Percentiles rank a stretch among this genome's conserved stretches.
These are phyloP conservation scores for Vitellaria paradoxa DNA, from an alignment of 179 eudicot species.

Conservation along the genomic window DNA sequence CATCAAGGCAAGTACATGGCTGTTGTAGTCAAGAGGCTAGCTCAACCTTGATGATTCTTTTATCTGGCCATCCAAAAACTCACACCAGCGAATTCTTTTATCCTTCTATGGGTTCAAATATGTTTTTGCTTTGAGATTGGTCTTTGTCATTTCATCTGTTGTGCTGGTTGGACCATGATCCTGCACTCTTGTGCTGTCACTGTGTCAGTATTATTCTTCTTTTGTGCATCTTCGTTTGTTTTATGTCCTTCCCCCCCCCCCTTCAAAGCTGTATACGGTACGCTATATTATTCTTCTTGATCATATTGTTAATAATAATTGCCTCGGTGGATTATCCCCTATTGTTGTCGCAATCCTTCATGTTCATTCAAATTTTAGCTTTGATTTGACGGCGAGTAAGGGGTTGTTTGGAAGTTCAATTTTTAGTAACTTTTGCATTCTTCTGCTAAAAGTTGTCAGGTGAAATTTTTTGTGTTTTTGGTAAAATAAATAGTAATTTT, in stretches of 20 bases:
- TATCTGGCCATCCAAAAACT: no score
- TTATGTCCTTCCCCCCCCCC: no score
- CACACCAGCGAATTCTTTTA: neutral
- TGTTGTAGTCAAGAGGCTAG: slow-evolving; percentile 33
- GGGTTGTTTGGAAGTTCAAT: no score
- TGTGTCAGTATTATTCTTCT: neutral
- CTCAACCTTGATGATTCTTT: slow-evolving; percentile 16
- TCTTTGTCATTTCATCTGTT: neutral
- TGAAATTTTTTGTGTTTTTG: no score
- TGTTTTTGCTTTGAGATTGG: slow-evolving; percentile 2
- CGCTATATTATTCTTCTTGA: neutral
- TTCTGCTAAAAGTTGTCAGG: no score
- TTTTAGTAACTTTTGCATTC: no score
- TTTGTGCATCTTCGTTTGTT: neutral
- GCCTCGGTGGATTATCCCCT: neutral
- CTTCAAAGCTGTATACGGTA: slow-evolving; percentile 8
- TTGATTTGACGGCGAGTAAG: no score
- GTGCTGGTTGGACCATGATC: neutral
- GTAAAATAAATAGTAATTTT: no score
- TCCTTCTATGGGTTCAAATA: neutral
- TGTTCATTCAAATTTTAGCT: neutral
- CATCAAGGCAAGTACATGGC: slow-evolving; percentile 65
- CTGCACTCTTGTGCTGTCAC: neutral
- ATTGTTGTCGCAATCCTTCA: no score
- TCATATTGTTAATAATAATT: neutral